A percentile compares a stretch with the other conserved stretches of the same genome.
Conservation (phyloP, 2,329 filamentous ascomycete genomes). For the Zarea fungicola region DNA sequence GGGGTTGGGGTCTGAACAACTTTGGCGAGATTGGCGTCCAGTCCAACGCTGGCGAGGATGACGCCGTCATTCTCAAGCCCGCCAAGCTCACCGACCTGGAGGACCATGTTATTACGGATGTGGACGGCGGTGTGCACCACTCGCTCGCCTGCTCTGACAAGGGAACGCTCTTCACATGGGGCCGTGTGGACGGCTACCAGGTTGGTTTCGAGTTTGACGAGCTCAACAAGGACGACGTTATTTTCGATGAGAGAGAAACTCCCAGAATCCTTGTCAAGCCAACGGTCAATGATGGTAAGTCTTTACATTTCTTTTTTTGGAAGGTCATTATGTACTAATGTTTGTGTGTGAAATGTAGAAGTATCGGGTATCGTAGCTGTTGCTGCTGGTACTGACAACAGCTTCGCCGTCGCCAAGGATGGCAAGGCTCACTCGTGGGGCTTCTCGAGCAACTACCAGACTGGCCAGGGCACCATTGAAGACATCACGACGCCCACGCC, state of each 20-base stretch:
- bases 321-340: slow-evolving; percentile 1
- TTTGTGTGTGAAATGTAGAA: no score
- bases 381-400: slow-evolving; percentile 66
- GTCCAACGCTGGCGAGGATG: slow-evolving; percentile 46
- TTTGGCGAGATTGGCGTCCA: slow-evolving; percentile 72
- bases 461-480: slow-evolving; percentile 70
- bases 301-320: background rate
- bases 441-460: slow-evolving; percentile 75
- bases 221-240: slow-evolving; percentile 45
- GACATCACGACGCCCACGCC: slow-evolving; percentile 72
- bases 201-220: slow-evolving; percentile 53
- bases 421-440: slow-evolving; percentile 76
- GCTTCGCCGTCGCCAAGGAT: slow-evolving; percentile 63
- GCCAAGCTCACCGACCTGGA: slow-evolving; percentile 60
- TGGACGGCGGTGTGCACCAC: slow-evolving; percentile 71
- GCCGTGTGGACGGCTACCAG: slow-evolving; percentile 48
- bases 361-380: slow-evolving; percentile 50
- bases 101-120: slow-evolving; percentile 57
- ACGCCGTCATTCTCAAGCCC: slow-evolving; percentile 67
- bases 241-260: slow-evolving; percentile 56
- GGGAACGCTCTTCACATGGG: slow-evolving; percentile 56
- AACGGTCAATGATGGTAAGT: slow-evolving; percentile 40
- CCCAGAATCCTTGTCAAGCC: slow-evolving; percentile 57
- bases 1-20: slow-evolving; percentile 82
- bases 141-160: slow-evolving; percentile 57